Base-by-base conservation (phyloP, 2,329 filamentous ascomycete genomes). In the Penicillium sp. region DNA sequence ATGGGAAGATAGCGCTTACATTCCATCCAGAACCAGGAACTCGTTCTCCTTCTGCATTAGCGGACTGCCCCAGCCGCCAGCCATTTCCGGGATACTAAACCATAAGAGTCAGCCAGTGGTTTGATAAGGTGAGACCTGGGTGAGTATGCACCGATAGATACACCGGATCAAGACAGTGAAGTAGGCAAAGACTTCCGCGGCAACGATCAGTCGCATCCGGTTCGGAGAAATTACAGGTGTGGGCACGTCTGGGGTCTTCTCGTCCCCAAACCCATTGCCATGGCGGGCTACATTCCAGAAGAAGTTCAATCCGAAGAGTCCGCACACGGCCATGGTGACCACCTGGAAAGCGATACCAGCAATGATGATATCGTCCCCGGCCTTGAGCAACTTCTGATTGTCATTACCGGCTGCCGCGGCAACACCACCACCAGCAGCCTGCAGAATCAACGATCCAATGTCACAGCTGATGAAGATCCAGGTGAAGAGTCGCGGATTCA, bases 401-500 rank as follows among this genome's bases (percentile, higher is more conserved):
- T 48, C 43, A 10, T 70, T 63, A 1, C 62, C 62, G 6, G 74
- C 74, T 0, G 72, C 71, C 0, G 79, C 76, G 1, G 80, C 76
- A 31, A 80, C 65, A 34, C 72, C 78, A 41, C 79, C 79, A 9
- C 78, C 78, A 6, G 69, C 69, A 4, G 76, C 77, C 57, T 83
- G 79, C 4, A 81, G 61, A 9, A 78, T 48, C n/a, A 83, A 70
- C n/a, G 74, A 77, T 37, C 78, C 51, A 28, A 81, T 48, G 48
- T 83, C 80, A 52, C 75, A 78, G n/a, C 65, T 55, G 48, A 82
- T 76, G 62, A 83, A 83, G 44, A 81, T 72, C 58, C 73, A 73
- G 8, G 78, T 79, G 57, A 80, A 81, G 36, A 71, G 64, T 4
- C 63, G 59, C 5, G 75, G 71, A 27, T 65, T 67, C 37, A 77